Base-by-base conservation (phyloP, 148 eudicot genomes). In the Vaccinium corymbosum region DNA sequence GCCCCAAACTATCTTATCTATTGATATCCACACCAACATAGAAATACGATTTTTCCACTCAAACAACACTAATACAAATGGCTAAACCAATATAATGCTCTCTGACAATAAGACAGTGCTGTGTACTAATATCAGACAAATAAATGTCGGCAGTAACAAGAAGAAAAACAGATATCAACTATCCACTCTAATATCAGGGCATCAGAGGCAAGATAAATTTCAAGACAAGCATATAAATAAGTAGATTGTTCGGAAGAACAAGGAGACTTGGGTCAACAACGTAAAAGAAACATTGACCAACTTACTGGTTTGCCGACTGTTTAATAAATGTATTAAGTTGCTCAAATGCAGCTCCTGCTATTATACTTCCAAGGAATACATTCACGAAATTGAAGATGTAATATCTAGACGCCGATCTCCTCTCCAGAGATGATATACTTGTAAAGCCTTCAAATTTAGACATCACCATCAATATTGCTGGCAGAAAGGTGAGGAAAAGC, bases 401-500 rank as follows among this genome's bases (percentile, higher is more conserved):
- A 86, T 94, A 97, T 94, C 93, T 90, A 78, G 94, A 88, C 73
- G 99, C 99, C 71, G 96, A 86, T 87, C 94, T 97, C 89, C 99
- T 91, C 86, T 97, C 99, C 15, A 97, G 90, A 73, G 83, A 46
- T 64, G 99, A 97, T 85, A 89, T 64, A 42, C 94, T 88, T 82
- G 89, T 85, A 80, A 91, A 91, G 64, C 99, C 99, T 88, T 97
- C 99, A 85, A 97, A 86, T 85, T 95, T 97, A 42, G 99, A 90
- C 98, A 97, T 95, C 81, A 95, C 82, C 96, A 95, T 97, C 87
- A 97, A 80, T 88, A 97, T 97, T n/a, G 91, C 27, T 22, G 99
- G 99, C 81, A 97, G 93, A 87, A 95, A 87, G 32, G 94, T 90
- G 85, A 97, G 98, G 89, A 97, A 97, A 83, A 97, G 92, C 91